phyloP scores from a whole-genome alignment of 2,329 filamentous ascomycete species.

The Hypocreales sp. region DNA sequence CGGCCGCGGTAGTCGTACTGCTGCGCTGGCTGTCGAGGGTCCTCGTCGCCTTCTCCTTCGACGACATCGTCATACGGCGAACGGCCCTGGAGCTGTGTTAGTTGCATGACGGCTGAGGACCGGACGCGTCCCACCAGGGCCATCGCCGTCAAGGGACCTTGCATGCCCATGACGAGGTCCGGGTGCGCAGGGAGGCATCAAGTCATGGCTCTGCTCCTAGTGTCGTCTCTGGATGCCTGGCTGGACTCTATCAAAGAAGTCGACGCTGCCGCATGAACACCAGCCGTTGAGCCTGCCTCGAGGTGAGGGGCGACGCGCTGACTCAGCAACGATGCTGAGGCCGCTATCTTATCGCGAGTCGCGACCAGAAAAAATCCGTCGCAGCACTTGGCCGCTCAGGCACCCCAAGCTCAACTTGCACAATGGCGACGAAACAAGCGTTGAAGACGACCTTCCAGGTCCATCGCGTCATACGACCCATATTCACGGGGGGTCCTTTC shows the following conservation, averaged over 20 bases:
- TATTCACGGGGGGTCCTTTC: slow-evolving; percentile 84
- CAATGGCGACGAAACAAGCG: slow-evolving; percentile 46
- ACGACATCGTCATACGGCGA: slow-evolving; percentile 45
- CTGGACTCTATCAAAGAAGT: too few relatives aligned
- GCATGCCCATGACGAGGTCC: slow-evolving; percentile 30
- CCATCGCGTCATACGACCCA: slow-evolving; percentile 70
- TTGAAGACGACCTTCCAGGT: slow-evolving; percentile 84
- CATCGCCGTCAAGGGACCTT: slow-evolving; percentile 39
- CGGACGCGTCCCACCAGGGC: slow-evolving; percentile 28
- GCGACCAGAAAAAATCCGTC: slow-evolving; percentile 3
- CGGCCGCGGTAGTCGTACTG: slow-evolving; percentile 40
- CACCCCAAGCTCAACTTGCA: too few relatives aligned
- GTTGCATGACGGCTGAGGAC: background rate
- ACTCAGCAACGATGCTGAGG: slow-evolving; percentile 1
- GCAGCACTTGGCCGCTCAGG: background rate
- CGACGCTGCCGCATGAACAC: too few relatives aligned
- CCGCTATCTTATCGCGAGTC: slow-evolving; percentile 2
- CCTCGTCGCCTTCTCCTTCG: slow-evolving; percentile 28
- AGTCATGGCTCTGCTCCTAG: background rate
- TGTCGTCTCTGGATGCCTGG: slow-evolving; percentile 1
- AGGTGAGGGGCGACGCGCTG: too few relatives aligned
- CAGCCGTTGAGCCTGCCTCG: too few relatives aligned
- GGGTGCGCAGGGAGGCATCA: background rate
- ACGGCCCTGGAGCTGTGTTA: slow-evolving; percentile 27
- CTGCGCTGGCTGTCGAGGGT: slow-evolving; percentile 25